Percentiles rank a stretch among this genome's conserved stretches.
Evolutionary conservation across 192 early-diverging fungal species (phyloP).

Genomic region (Mortierella claussenii): DNA sequence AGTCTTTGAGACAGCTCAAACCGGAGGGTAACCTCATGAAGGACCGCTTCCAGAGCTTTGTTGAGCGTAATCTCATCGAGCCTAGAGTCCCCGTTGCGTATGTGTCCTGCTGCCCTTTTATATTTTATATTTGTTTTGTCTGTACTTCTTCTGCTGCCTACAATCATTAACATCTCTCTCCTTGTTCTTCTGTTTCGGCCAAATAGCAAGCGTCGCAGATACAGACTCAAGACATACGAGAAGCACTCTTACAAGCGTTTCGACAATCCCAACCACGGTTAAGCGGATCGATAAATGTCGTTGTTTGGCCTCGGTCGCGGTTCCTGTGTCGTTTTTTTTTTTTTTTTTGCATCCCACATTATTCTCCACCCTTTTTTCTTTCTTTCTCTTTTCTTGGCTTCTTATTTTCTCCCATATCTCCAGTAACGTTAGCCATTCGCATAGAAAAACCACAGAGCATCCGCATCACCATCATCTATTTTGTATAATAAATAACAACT

Average conservation of each 20-base stretch:
- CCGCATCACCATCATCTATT: too few relatives aligned
- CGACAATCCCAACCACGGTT: constrained; percentile 54
- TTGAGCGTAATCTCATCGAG: constrained; percentile 67
- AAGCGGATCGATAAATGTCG: neutral
- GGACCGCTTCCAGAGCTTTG: constrained; percentile 64
- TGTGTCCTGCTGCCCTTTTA: neutral
- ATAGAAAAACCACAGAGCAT: too few relatives aligned
- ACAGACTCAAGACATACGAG: constrained; percentile 64
- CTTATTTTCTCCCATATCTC: constrained; percentile 6
- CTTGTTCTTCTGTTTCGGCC: neutral
- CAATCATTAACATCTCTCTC: neutral
- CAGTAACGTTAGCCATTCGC: too few relatives aligned
- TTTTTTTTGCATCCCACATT: neutral
- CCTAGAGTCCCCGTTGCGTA: constrained; percentile 59
- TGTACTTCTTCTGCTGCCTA: neutral
- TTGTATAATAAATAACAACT: too few relatives aligned
- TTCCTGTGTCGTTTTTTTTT: too few relatives aligned
- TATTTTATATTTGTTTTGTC: neutral
- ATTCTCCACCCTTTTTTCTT: neutral
- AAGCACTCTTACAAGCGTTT: constrained; percentile 66
- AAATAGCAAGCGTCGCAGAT: constrained; percentile 51
- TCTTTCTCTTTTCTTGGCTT: neutral
- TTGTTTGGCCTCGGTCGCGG: too few relatives aligned
- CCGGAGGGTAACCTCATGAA: constrained; percentile 70
- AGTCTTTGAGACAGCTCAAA: constrained; percentile 61